Base-by-base conservation (phyloP, 2,329 filamentous ascomycete genomes). In the Diaporthe australafricana region DNA sequence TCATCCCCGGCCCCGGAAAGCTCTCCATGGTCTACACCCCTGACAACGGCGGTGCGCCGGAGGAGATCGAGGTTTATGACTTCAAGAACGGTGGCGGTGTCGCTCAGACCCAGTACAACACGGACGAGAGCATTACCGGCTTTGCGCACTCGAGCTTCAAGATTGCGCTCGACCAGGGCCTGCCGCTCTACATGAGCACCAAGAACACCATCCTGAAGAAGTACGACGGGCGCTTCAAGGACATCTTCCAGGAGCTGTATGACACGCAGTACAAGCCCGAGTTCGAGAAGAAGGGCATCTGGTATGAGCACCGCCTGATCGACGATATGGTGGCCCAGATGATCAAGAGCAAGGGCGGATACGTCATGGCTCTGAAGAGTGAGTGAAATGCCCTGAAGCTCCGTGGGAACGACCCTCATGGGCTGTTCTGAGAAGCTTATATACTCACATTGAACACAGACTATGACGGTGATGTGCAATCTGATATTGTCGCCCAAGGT, bases 261-360 rank as follows among this genome's bases (percentile, higher is more conserved):
- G 94, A 98, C 75, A 89, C 88, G 72, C 86, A 92, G 78, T 99
- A 98, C 88, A 92, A 93, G 88, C 88, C 90, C 82, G 89, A 94
- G 55, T 98, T 98, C 78, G 95, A 98, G 82, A 92, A 92, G 80
- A 94, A 95, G 88, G 90, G 90, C 75, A 97, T 98, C 86, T 98
- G 96, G 96, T 98, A 99, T 83, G 96, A 99, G 91, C 96, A 99
- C 87, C 93, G 96, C 80, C 89, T 99, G 77, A 98, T 99, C 81
- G 96, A 99, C 85, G 96, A 99, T 86, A 98, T 99, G 96, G 96
- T 99, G 75, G 96, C 96, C 63, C 96, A 99, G 89, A 99, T 99
- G 96, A 93, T 99, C 89, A 99, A 99, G 93, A 96, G 93, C 85
- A 91, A 92, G 79, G 96, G 96, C 78, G 96, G 96, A 75, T 98